Percentiles rank a stretch among this genome's conserved stretches.
phyloP scores from a whole-genome alignment of 352 stramenopile genomes.

The Phytopythium boreale region DNA sequence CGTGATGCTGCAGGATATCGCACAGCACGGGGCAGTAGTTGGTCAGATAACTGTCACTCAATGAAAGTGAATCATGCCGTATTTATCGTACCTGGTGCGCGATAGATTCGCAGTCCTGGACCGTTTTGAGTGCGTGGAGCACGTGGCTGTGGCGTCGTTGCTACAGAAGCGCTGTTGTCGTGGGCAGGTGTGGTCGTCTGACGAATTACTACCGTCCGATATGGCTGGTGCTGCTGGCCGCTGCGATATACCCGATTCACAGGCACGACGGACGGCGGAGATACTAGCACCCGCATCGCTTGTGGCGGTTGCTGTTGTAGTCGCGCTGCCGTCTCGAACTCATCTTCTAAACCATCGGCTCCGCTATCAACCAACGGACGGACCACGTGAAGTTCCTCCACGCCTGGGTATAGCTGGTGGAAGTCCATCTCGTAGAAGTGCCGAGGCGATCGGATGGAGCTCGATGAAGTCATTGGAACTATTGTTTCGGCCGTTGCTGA shows the following conservation, averaged over 20 bases:
- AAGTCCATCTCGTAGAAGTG: conserved; percentile 26
- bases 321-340: background rate
- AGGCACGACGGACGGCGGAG: background rate
- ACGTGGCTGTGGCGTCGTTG: background rate
- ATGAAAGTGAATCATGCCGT: background rate
- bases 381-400: background rate
- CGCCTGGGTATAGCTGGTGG: background rate
- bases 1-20: background rate
- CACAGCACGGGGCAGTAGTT: background rate
- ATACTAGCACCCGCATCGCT: background rate
- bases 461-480: background rate
- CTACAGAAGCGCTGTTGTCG: background rate
- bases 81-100: conserved; percentile 2
- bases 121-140: background rate
- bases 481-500: background rate
- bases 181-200: background rate
- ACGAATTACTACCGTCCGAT: background rate
- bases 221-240: background rate
- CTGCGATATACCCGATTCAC: background rate
- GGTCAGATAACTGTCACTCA: background rate
- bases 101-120: background rate
- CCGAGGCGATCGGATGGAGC: background rate
- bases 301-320: background rate
- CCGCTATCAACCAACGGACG: background rate
- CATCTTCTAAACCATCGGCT: background rate